Percentiles rank a stretch among this genome's conserved stretches.
These are phyloP conservation scores for Acacia pycnantha DNA, from an alignment of 331 rosid species.

Conservation along the genomic window DNA sequence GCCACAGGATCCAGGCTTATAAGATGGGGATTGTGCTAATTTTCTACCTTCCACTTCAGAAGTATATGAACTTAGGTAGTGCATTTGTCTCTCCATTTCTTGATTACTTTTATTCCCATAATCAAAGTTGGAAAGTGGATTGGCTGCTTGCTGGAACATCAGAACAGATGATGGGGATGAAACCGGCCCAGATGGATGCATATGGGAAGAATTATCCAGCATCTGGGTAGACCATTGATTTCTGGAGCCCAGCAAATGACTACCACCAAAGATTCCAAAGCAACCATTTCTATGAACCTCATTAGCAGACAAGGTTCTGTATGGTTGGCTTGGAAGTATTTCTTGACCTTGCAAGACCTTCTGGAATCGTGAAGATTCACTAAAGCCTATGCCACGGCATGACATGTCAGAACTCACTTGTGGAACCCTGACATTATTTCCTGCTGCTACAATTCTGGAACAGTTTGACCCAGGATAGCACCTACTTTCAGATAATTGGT, in stretches of 20 bases:
- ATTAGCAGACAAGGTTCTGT: slow-evolving; percentile 48
- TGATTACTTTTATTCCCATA: slow-evolving; percentile 33
- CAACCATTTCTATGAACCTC: slow-evolving; percentile 55
- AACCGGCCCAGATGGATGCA: slow-evolving; percentile 59
- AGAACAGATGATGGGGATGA: slow-evolving; percentile 96
- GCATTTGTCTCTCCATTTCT: slow-evolving; percentile 34
- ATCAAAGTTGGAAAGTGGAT: slow-evolving; percentile 45
- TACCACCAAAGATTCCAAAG: slow-evolving; percentile 54
- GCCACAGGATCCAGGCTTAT: slow-evolving; percentile 26
- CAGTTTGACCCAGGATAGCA: slow-evolving; percentile 59
- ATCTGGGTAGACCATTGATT: slow-evolving; percentile 57
- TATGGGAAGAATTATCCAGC: slow-evolving; percentile 46
- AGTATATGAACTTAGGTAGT: slow-evolving; percentile 29
- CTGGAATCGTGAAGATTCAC: slow-evolving; percentile 81
- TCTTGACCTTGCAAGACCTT: slow-evolving; percentile 99
- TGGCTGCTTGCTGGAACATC: slow-evolving; percentile 83
- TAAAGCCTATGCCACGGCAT: slow-evolving; percentile 66
- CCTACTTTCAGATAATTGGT: slow-evolving; percentile 68
- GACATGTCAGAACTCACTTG: slow-evolving; percentile 49
- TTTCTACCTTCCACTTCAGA: slow-evolving; percentile 47
- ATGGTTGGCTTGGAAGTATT: slow-evolving; percentile 74
- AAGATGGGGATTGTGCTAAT: slow-evolving; percentile 28
- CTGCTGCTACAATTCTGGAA: slow-evolving; percentile 55
- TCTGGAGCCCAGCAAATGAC: slow-evolving; percentile 57
- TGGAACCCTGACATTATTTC: slow-evolving; percentile 56